A percentile compares a stretch with the other conserved stretches of the same genome.
These are phyloP conservation scores for Claviceps pazoutovae DNA, from an alignment of 2,329 filamentous ascomycete genomes.

Conservation along the genomic window DNA sequence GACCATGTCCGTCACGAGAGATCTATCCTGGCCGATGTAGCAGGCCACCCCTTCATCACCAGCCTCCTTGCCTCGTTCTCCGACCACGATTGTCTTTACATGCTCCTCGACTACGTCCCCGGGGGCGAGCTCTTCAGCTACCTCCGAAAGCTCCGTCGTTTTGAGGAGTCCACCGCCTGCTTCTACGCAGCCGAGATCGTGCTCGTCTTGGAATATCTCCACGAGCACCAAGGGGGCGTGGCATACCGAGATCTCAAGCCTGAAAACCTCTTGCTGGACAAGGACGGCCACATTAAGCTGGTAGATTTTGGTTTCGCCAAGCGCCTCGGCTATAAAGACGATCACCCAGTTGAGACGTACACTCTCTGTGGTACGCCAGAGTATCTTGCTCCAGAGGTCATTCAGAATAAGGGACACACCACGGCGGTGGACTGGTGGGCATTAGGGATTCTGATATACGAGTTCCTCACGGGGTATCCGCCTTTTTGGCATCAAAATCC, in stretches of 20 bases:
- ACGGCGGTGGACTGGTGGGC: conserved; percentile 82
- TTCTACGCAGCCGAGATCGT: conserved; percentile 81
- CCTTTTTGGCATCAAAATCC: conserved; percentile 81
- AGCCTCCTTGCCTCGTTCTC: conserved; percentile 66
- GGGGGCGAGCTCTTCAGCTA: conserved; percentile 80
- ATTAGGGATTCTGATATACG: conserved; percentile 69
- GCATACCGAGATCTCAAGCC: conserved; percentile 75
- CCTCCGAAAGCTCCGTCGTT: conserved; percentile 60
- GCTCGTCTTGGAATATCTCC: conserved; percentile 65
- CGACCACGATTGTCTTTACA: conserved; percentile 65
- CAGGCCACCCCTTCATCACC: conserved; percentile 74
- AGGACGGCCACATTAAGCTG: conserved; percentile 64
- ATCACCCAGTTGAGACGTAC: conserved; percentile 53
- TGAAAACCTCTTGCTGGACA: conserved; percentile 68
- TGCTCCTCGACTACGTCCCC: conserved; percentile 72
- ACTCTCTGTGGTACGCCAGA: conserved; percentile 75
- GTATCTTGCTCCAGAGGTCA: conserved; percentile 73
- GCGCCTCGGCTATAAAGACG: conserved; percentile 45
- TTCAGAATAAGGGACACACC: conserved; percentile 65
- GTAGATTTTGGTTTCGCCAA: conserved; percentile 82
- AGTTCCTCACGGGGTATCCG: conserved; percentile 73
- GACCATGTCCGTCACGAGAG: conserved; percentile 79
- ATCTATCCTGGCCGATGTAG: conserved; percentile 60
- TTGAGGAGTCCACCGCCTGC: conserved; percentile 63
- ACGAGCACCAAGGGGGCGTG: conserved; percentile 62